phyloP scores from a whole-genome alignment of 192 early-diverging fungal genomes.

The Pilobolus umbonatus region DNA sequence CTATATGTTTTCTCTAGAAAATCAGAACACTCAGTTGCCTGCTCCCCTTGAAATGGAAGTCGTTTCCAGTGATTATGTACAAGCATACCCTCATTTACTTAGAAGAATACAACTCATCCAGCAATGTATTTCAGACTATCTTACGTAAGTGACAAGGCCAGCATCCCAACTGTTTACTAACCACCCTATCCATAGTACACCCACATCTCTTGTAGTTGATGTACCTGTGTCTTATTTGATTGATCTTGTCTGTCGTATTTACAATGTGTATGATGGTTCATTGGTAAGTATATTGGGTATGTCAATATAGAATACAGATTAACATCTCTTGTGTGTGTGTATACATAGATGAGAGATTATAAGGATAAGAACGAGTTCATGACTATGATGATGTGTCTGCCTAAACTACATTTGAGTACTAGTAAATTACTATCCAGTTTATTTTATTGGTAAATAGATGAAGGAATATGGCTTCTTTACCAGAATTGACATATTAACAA shows the following conservation, averaged over 20 bases:
- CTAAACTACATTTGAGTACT: constrained; percentile 35
- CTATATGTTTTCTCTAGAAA: constrained; percentile 13
- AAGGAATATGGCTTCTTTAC: background rate
- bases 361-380: constrained; percentile 47
- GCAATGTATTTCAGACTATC: constrained; percentile 32
- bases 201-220: constrained; percentile 36
- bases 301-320: background rate
- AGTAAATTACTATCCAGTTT: constrained; percentile 41
- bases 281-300: constrained; percentile 20
- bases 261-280: constrained; percentile 37
- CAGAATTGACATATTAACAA: background rate
- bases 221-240: constrained; percentile 48
- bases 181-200: constrained; percentile 30
- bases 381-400: constrained; percentile 41
- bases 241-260: constrained; percentile 43
- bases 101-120: constrained; percentile 29
- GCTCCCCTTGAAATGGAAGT: background rate
- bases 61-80: constrained; percentile 39
- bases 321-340: background rate
- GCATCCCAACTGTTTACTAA: constrained; percentile 1
- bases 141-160: constrained; percentile 27
- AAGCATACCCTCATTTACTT: constrained; percentile 35
- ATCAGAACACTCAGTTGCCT: background rate
- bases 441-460: constrained; percentile 33
- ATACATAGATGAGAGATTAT: constrained; percentile 37